Evolutionary conservation across 768 basidiomycete species (phyloP), one percentile per base, ranked within the genome.

Genomic region (Hericium alpestre): DNA sequence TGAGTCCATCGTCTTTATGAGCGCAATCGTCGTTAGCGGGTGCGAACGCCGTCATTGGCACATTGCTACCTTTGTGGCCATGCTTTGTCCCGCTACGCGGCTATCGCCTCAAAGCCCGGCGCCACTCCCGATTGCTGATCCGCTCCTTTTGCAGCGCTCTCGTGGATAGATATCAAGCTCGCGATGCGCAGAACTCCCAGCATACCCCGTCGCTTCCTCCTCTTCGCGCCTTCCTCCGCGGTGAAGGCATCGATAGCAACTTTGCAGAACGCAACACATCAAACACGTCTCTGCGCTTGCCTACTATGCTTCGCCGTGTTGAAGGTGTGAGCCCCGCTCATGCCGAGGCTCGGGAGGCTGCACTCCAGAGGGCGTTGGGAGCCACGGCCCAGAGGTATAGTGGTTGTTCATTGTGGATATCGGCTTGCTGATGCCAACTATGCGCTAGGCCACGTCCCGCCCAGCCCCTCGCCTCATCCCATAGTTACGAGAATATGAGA

Each of bases 161-260:
- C 8, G 32, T 7, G 32, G 6, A 32, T 32, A 32, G 32, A 32
- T 32, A 32, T 32, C 32, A 32, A 7, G 32, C 32, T 32, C 32
- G 32, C 32, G 32, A 16, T 51, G 16, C 49, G 20, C 43, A 25
- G 10, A 51, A 25, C 20, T 16, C 18, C 22, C 25, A 18, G 49
- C 49, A 56, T 10, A 54, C 54, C 39, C 59, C 61, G 51, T 55
- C 61, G 15, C 38, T 62, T n/a, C 61, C 61, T 23, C 56, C 61
- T 0, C 56, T 62, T 37, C 61, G 61, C 39, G 59, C 40, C 13
- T 57, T 62, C 46, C 59, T 62, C 20, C 56, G 58, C 51, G 6
- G 46, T 9, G 51, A 57, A 38, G 61, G 61, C 16, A 54, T 62
- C 10, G 52, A 51, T 27, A 20, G 59, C 10, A 56, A 55, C 32